Percentiles rank a stretch among this genome's conserved stretches.
These are phyloP conservation scores for Daldinia eschscholtzii DNA, from an alignment of 2,329 filamentous ascomycete species.

Conservation along the genomic window DNA sequence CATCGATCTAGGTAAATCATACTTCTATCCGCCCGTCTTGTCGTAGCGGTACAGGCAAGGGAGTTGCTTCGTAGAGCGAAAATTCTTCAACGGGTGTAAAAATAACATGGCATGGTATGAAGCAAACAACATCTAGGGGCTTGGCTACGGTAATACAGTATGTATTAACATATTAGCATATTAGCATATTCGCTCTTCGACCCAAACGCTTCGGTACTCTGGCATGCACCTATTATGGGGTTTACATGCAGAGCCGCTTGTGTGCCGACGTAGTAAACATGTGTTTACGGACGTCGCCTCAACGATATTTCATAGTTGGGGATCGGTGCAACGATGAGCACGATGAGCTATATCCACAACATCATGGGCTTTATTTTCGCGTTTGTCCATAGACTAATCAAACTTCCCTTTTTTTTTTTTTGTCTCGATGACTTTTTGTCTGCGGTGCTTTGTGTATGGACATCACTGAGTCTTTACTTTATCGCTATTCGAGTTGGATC, in stretches of 20 bases:
- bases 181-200: not conserved
- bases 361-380: not conserved
- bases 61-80: conserved; percentile 12
- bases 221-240: conserved; percentile 10
- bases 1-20: not conserved
- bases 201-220: not conserved
- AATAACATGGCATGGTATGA: conserved; percentile 8
- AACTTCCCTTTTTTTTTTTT: not conserved
- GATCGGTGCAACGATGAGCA: not conserved
- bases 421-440: not conserved
- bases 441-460: not conserved
- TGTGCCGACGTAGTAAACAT: conserved; percentile 11
- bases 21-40: not conserved
- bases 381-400: conserved; percentile 2
- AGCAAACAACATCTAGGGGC: conserved; percentile 15
- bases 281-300: conserved; percentile 6
- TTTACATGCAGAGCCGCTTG: conserved; percentile 24
- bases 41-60: conserved; percentile 11
- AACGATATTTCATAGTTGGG: not conserved
- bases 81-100: conserved; percentile 25
- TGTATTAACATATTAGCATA: not conserved
- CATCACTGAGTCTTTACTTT: not conserved
- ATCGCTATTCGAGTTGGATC: not conserved
- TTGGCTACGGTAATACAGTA: not conserved
- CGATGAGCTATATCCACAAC: not conserved